A percentile compares a stretch with the other conserved stretches of the same genome.
Conservation (phyloP, 2,329 filamentous ascomycete genomes). For the Trichothecium sympodiale region DNA sequence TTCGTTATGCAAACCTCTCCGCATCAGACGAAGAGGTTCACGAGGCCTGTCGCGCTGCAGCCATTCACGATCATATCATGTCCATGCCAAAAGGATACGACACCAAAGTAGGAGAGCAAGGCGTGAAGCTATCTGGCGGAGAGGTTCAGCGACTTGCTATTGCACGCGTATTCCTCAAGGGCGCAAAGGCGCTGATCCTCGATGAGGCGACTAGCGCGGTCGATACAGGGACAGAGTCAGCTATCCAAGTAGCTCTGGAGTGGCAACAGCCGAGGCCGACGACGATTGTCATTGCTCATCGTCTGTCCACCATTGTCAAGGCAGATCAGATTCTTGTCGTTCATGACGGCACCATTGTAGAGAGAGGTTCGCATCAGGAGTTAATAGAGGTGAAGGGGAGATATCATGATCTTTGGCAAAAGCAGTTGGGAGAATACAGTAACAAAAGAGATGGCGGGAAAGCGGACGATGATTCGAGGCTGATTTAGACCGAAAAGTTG, state of each 20-base stretch:
- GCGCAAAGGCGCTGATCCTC: slow-evolving; percentile 63
- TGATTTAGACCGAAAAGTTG: not conserved
- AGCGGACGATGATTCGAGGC: slow-evolving; percentile 1
- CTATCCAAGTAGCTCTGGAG: slow-evolving; percentile 52
- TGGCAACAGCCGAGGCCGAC: slow-evolving; percentile 49
- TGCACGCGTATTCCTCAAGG: slow-evolving; percentile 61
- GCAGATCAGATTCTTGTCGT: slow-evolving; percentile 58
- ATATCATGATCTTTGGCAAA: slow-evolving; percentile 56
- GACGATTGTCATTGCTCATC: slow-evolving; percentile 58
- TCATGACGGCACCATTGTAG: slow-evolving; percentile 49
- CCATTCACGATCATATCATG: slow-evolving; percentile 49
- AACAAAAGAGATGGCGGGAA: slow-evolving; percentile 13
- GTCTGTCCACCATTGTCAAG: slow-evolving; percentile 60
- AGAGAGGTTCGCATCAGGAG: slow-evolving; percentile 50
- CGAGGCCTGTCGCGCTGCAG: slow-evolving; percentile 48
- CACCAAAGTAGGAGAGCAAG: slow-evolving; percentile 6
- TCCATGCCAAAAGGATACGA: slow-evolving; percentile 5
- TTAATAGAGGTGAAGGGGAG: slow-evolving; percentile 46
- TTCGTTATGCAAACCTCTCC: slow-evolving; percentile 50
- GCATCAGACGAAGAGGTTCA: slow-evolving; percentile 50
- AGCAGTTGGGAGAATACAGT: slow-evolving; percentile 33
- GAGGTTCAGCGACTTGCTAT: slow-evolving; percentile 58
- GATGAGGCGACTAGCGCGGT: slow-evolving; percentile 74
- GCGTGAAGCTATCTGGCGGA: slow-evolving; percentile 51
- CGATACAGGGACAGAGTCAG: slow-evolving; percentile 57